Evolutionary conservation across 352 stramenopile genomes (phyloP).

Genomic region (Phytophthora colocasiae): DNA sequence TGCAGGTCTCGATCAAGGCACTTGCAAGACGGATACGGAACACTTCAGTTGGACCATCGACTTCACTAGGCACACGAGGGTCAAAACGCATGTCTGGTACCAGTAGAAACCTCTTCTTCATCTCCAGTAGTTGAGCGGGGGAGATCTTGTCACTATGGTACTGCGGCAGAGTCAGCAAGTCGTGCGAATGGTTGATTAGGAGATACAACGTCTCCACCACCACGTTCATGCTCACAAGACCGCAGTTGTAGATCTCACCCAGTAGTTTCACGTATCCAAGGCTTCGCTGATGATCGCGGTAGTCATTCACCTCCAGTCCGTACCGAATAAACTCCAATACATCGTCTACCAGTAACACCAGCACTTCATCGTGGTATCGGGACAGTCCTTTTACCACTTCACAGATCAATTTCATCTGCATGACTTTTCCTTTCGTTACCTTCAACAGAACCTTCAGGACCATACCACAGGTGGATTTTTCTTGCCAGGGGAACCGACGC

Average conservation of each 20-base stretch:
- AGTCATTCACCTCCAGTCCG: slow-evolving; percentile 91
- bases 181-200: slow-evolving; percentile 96
- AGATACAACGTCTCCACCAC: slow-evolving; percentile 95
- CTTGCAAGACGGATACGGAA: slow-evolving; percentile 96
- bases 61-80: slow-evolving; percentile 86
- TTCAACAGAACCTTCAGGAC: slow-evolving; percentile 94
- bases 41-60: slow-evolving; percentile 92
- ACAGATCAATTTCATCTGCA: slow-evolving; percentile 89
- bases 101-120: slow-evolving; percentile 69
- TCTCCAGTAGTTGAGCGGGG: slow-evolving; percentile 52
- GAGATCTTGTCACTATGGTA: slow-evolving; percentile 49
- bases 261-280: slow-evolving; percentile 94
- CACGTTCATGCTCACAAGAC: slow-evolving; percentile 91
- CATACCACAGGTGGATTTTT: slow-evolving; percentile 61
- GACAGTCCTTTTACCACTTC: slow-evolving; percentile 89
- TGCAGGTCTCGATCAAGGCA: slow-evolving; percentile 92
- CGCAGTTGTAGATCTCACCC: slow-evolving; percentile 94
- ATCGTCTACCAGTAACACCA: slow-evolving; percentile 92
- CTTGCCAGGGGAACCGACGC: slow-evolving; percentile 93
- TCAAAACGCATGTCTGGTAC: slow-evolving; percentile 86
- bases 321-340: slow-evolving; percentile 94
- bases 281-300: slow-evolving; percentile 93
- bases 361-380: slow-evolving; percentile 91
- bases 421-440: slow-evolving; percentile 89
- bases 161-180: slow-evolving; percentile 81